phyloP scores from a whole-genome alignment of 371 early-diverging fungal genomes.

The Quaeritorhiza haematococci region DNA sequence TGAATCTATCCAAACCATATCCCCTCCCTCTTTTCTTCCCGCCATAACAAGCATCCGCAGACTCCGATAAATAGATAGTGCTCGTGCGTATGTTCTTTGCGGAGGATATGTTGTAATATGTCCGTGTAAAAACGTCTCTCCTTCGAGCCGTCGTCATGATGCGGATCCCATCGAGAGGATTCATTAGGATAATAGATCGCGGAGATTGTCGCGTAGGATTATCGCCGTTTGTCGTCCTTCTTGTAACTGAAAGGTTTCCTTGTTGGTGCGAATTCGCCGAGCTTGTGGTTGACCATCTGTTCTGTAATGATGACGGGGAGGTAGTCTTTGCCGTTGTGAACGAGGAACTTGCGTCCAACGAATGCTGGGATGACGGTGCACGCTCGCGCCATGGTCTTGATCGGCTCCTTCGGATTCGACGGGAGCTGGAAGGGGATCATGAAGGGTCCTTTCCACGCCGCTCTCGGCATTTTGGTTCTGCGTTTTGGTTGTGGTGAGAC shows the following conservation, averaged over 20 bases:
- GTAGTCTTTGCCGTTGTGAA: conserved; percentile 93
- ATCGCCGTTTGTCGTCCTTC: conserved; percentile 66
- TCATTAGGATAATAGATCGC: background rate
- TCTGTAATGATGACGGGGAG: conserved; percentile 81
- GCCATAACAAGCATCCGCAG: too few relatives aligned
- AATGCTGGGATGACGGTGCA: conserved; percentile 90
- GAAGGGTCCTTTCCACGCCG: conserved; percentile 95
- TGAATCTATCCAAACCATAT: too few relatives aligned
- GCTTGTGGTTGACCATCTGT: conserved; percentile 94
- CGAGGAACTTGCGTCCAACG: conserved; percentile 85
- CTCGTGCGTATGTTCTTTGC: too few relatives aligned
- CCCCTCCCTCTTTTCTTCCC: too few relatives aligned
- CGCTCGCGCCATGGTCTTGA: conserved; percentile 73
- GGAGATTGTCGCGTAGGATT: background rate
- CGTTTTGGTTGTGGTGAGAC: too few relatives aligned
- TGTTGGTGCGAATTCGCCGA: conserved; percentile 92
- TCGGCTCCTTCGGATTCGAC: conserved; percentile 52
- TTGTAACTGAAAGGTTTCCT: conserved; percentile 72
- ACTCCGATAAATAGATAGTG: too few relatives aligned
- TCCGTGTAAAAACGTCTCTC: too few relatives aligned
- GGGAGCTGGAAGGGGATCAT: conserved; percentile 72
- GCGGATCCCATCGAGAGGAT: too few relatives aligned
- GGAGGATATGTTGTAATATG: too few relatives aligned
- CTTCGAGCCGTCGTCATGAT: too few relatives aligned
- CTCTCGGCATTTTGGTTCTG: conserved; percentile 64